Conservation (phyloP, 352 stramenopile species). For the Thalassiosira mediterranea region DNA sequence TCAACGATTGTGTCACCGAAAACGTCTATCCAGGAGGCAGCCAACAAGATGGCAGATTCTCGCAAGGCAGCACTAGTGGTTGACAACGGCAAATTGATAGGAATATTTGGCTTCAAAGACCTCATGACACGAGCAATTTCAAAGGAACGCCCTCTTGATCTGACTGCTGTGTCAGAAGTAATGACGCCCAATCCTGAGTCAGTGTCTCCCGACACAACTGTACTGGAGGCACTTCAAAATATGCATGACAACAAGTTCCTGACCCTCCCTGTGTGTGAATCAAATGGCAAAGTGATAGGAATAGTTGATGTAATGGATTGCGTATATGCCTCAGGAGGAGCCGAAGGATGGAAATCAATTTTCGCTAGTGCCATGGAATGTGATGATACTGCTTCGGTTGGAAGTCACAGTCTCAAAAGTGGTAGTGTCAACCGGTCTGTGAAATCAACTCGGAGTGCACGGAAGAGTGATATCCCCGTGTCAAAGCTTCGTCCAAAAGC, state of each 20-base stretch:
- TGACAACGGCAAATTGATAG: slow-evolving; percentile 91
- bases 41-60: slow-evolving; percentile 91
- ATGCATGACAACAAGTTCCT: slow-evolving; percentile 99
- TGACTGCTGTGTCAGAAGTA: slow-evolving; percentile 93
- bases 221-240: slow-evolving; percentile 96
- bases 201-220: slow-evolving; percentile 90
- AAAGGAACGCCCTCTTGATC: slow-evolving; percentile 92
- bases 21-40: slow-evolving; percentile 92
- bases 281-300: slow-evolving; percentile 88
- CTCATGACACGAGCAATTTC: slow-evolving; percentile 95
- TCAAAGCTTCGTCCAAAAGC: slow-evolving; percentile 83
- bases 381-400: slow-evolving; percentile 64
- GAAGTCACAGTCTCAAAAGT: slow-evolving; percentile 12
- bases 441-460: slow-evolving; percentile 3
- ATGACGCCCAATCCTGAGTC: slow-evolving; percentile 97
- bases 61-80: slow-evolving; percentile 94
- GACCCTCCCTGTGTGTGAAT: slow-evolving; percentile 95
- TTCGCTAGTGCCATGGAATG: slow-evolving; percentile 75
- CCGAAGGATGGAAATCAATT: slow-evolving; percentile 80
- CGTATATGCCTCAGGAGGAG: slow-evolving; percentile 86
- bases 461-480: slow-evolving; percentile 60
- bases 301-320: slow-evolving; percentile 96
- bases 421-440: slow-evolving; percentile 29
- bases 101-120: slow-evolving; percentile 95
- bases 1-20: slow-evolving; percentile 83